Conservation (phyloP, 371 early-diverging fungal species). For the Mucor irregularis region DNA sequence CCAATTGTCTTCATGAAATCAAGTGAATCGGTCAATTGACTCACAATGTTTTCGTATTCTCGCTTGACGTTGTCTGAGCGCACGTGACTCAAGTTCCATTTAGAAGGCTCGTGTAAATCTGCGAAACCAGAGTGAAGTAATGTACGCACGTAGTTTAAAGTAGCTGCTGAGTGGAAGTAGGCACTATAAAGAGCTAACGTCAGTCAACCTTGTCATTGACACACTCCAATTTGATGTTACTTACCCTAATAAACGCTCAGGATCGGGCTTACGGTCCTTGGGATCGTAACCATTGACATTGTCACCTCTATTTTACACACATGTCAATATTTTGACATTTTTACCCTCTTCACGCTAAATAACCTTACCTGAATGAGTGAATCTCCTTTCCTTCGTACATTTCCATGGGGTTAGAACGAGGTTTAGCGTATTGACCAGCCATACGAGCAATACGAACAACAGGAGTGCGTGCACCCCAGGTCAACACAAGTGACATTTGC, state of each 20-base stretch:
- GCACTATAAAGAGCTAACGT: constrained; percentile 66
- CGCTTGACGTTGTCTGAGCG: constrained; percentile 74
- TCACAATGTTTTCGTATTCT: constrained; percentile 90
- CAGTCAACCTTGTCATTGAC: too few relatives aligned
- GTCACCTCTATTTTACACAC: constrained; percentile 68
- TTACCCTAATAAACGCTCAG: constrained; percentile 85
- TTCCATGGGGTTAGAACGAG: constrained; percentile 91
- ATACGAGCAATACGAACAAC: constrained; percentile 96
- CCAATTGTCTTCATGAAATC: constrained; percentile 93
- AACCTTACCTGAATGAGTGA: constrained; percentile 63
- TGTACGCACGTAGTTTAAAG: constrained; percentile 91
- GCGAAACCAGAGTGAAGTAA: constrained; percentile 82
- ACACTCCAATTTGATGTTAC: too few relatives aligned
- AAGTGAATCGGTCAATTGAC: constrained; percentile 81
- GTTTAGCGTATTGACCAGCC: constrained; percentile 98
- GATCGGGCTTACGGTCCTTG: constrained; percentile 88
- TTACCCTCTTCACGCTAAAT: not conserved
- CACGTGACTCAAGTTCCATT: constrained; percentile 92
- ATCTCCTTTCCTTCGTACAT: constrained; percentile 82
- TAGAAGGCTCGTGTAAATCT: constrained; percentile 87
- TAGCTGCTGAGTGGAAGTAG: constrained; percentile 97
- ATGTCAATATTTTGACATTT: not conserved
- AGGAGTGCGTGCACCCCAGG: constrained; percentile 91
- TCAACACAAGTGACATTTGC: constrained; percentile 94
- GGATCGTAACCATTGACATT: constrained; percentile 95